Conservation (phyloP, 108 stramenopile genomes). For the Epithemia pelagica region DNA sequence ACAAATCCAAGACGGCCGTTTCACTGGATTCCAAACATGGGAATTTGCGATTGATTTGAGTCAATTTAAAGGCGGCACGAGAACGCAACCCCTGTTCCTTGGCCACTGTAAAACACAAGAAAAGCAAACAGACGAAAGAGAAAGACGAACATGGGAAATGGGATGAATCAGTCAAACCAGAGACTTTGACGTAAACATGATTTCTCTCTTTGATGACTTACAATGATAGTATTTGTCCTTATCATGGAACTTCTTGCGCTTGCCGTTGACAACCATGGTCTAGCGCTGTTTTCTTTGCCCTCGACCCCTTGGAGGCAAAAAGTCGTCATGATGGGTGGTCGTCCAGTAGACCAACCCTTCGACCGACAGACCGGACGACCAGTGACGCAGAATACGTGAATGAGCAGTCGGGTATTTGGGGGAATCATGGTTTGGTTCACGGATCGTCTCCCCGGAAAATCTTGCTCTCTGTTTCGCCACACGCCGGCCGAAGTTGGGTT, state of each 20-base stretch:
- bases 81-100: conserved; percentile 97
- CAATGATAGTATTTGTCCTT: conserved; percentile 90
- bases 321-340: too few relatives aligned
- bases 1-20: conserved; percentile 90
- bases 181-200: not conserved
- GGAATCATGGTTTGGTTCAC: too few relatives aligned
- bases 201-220: conserved; percentile 31
- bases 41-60: conserved; percentile 98
- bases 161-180: not conserved
- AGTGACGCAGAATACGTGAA: too few relatives aligned
- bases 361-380: too few relatives aligned
- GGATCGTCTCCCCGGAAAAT: too few relatives aligned
- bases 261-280: conserved; percentile 20
- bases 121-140: conserved; percentile 2
- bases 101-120: conserved; percentile 64
- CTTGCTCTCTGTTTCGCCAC: too few relatives aligned
- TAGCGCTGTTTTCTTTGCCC: too few relatives aligned
- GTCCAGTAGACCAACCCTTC: too few relatives aligned
- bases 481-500: too few relatives aligned
- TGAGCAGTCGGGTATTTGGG: too few relatives aligned
- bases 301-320: too few relatives aligned
- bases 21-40: conserved; percentile 53
- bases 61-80: conserved; percentile 95
- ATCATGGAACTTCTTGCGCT: conserved; percentile 87
- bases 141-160: conserved; percentile 2